Percentiles rank a stretch among this genome's conserved stretches.
These are phyloP conservation scores for Mucor ambiguus DNA, from an alignment of 371 early-diverging fungal genomes.

Conservation along the genomic window DNA sequence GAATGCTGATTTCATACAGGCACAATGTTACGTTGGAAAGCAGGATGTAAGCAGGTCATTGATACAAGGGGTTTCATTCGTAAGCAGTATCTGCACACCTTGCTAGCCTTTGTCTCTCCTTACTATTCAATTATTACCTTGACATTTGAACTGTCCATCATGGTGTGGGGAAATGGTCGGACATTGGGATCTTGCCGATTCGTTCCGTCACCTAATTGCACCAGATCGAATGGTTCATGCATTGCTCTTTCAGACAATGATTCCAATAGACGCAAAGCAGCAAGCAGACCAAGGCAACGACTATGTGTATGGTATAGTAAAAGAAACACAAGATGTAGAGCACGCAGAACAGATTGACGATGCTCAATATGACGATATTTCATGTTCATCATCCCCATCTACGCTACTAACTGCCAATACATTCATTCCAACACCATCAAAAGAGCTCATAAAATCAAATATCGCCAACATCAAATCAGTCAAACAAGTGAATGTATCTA, in stretches of 20 bases:
- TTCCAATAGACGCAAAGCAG: not conserved
- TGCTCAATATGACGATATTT: not conserved
- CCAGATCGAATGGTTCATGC: not conserved
- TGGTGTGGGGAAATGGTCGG: conserved; percentile 2
- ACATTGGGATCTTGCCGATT: not conserved
- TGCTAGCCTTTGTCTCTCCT: not conserved
- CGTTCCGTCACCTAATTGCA: not conserved
- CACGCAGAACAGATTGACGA: not conserved
- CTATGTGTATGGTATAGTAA: not conserved
- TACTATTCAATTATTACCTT: not conserved
- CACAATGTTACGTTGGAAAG: not conserved
- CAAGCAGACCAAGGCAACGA: not conserved
- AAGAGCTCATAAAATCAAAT: not conserved
- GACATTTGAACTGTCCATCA: not conserved
- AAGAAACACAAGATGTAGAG: not conserved
- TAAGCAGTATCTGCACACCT: no score
- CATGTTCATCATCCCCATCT: not conserved
- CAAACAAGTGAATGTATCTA: not conserved
- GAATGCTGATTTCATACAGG: not conserved
- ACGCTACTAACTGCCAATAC: not conserved
- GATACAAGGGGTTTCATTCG: not conserved
- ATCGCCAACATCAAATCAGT: not conserved
- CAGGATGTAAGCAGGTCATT: not conserved
- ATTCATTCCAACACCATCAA: not conserved
- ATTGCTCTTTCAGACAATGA: not conserved